Base-by-base conservation (phyloP, 176 grass and related monocot genomes). In the Olyra latifolia region DNA sequence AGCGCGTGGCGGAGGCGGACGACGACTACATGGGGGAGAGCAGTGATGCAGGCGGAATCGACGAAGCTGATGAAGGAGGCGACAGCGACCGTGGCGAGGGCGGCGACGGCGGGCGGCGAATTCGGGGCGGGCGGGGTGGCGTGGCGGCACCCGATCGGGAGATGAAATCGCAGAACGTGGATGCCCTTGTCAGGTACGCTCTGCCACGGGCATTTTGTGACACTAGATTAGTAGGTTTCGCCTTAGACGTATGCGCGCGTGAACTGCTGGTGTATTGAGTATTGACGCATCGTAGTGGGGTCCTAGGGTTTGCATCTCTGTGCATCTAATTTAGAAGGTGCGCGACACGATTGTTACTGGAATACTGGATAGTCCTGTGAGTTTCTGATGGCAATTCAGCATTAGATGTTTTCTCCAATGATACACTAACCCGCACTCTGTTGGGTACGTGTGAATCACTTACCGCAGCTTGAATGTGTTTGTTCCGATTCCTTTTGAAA, bases 151-250 rank as follows among this genome's bases (percentile, higher is more conserved):
- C 80, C 62, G 81, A 93, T 71, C 58, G 63, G 74, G 93, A 93
- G 57, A 82, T 72, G 72, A 99, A 99, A 54, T 99, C 87, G 28
- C 90, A 95, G 71, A 98, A 95, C 49, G 92, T 98, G 3, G 90
- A 88, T 24, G 93, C 89, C 69, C 86, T 95, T 13, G 84, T 99
- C 54, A 99, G 90, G 97, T 95, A 90, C 22, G 45, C 16, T 65
- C 76, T 19, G 24, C 29, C 66, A 9, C 10, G 5, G 12, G 53
- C 55, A 84, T 65, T 65, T 72, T 13, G 25, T 60, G 41, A 52
- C 17, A 27, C 32, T 79, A 5, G 53, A 66, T 66, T 62, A 63
- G n/a, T 52, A 39, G 16, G 45, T 64, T 62, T 74, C n/a, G 38
- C 53, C 38, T 83, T 20, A n/a, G 48, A 40, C 40, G 9, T 48